Evolutionary conservation across 257 asterid genomes (phyloP).

Genomic region (Linderniella brevidens): DNA sequence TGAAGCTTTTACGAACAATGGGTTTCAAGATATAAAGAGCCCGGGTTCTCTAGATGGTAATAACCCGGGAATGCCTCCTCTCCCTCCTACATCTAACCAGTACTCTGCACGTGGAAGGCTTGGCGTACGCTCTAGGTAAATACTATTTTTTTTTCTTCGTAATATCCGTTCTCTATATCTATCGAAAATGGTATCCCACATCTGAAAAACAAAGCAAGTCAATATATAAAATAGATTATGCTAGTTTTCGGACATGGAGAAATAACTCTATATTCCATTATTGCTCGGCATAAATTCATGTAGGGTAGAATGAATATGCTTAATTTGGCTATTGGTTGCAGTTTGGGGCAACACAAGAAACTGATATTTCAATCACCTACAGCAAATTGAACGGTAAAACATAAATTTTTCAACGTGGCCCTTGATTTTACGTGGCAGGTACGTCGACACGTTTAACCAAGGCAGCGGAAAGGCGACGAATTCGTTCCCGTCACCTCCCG

Average conservation of each 20-base stretch:
- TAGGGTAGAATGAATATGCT: neutral
- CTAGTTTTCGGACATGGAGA: too few species aligned
- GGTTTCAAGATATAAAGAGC: constrained; percentile 44
- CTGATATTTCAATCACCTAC: neutral
- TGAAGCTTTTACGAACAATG: constrained; percentile 23
- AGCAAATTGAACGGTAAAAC: constrained; percentile 8
- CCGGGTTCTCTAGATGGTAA: constrained; percentile 34
- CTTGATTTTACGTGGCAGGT: constrained; percentile 16
- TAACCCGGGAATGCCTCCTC: constrained; percentile 76
- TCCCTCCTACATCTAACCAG: constrained; percentile 86
- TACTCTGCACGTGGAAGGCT: constrained; percentile 72
- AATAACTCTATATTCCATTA: constrained; percentile 1
- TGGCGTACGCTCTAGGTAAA: constrained; percentile 86
- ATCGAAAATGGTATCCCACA: too few species aligned
- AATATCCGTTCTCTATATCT: too few species aligned
- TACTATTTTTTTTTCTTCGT: too few species aligned
- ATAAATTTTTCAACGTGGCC: neutral
- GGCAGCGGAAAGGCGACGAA: constrained; percentile 54
- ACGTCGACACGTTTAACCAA: constrained; percentile 41
- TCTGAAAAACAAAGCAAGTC: too few species aligned
- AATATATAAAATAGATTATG: too few species aligned
- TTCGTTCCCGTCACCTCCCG: constrained; percentile 49
- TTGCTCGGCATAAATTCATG: neutral
- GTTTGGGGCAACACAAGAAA: neutral
- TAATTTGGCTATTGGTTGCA: neutral